Evolutionary conservation across 2,329 filamentous ascomycete species (phyloP).

Genomic region (Conoideocrella luteorostrata): DNA sequence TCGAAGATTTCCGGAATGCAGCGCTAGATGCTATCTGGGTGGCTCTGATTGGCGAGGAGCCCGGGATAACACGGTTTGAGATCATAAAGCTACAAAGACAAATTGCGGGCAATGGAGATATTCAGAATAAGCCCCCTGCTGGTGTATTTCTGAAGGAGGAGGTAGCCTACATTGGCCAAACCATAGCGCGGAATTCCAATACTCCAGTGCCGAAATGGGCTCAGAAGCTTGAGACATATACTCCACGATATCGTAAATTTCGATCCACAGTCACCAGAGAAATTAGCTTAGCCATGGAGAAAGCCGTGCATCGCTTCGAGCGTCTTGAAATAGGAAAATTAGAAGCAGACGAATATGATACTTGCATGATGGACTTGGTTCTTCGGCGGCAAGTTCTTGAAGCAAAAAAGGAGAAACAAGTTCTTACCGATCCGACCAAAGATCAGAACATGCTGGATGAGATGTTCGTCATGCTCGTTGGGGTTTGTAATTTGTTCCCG

Average conservation of each 20-base stretch:
- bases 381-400: conserved; percentile 3
- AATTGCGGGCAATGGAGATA: too few species aligned
- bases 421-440: not conserved
- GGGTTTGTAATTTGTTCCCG: not conserved
- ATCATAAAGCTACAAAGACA: not conserved
- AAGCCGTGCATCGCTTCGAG: conserved; percentile 1
- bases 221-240: not conserved
- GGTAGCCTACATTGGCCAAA: not conserved
- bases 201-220: not conserved
- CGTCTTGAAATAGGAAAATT: not conserved
- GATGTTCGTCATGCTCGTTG: conserved; percentile 13
- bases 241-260: not conserved
- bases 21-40: conserved; percentile 26
- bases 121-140: not conserved
- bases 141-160: not conserved
- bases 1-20: conserved; percentile 22
- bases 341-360: not conserved
- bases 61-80: conserved; percentile 1
- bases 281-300: not conserved
- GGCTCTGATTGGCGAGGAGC: conserved; percentile 20
- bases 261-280: conserved; percentile 1
- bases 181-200: not conserved
- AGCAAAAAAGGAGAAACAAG: not conserved
- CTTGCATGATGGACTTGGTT: conserved; percentile 9
- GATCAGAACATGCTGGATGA: conserved; percentile 17